Base-by-base conservation (phyloP, 148 eudicot genomes). In the Fagopyrum homotropicum region DNA sequence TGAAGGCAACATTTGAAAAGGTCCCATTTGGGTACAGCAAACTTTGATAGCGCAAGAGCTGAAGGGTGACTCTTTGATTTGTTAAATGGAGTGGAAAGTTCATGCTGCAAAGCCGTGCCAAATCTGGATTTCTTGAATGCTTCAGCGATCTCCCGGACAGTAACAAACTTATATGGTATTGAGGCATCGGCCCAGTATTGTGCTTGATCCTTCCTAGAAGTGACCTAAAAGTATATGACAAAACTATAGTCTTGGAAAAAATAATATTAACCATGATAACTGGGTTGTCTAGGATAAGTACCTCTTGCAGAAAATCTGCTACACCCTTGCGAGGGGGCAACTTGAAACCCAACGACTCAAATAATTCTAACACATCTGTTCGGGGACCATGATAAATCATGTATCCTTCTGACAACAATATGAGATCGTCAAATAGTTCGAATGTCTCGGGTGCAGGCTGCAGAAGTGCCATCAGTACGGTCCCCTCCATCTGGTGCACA, bases 251-350 rank as follows among this genome's bases (percentile, higher is more conserved):
- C 63, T 56, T 26, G 35, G 14, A 12, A 16, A 14, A 57, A 54
- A 74, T 12, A 51, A 43, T 35, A 35, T 40, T 44, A 19, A 61
- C 26, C 26, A 16, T 26, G 16, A 14, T 14, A 26, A 48, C 4
- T 73, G 12, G n/a, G 19, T 51, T 73, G 75, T 6, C 9, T 26
- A 47, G 6, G 51, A 16, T 22, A 30, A n/a, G 4, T 78, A 94
- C 98, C 96, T 94, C 98, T 76, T 94, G 97, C 69, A 94, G 86
- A 78, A 94, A 94, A 81, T 94, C 96, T 72, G 98, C 97, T 75
- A 89, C 82, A 47, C 91, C 91, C 84, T 94, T 94, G 26, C 96
- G 91, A 74, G 87, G 85, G 55, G 96, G 98, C 73, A 85, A 82
- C 48, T 46, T 72, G 71, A 94, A 94, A 74, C 97, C 97, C 47